Evolutionary conservation across 495 filamentous ascomycete species (phyloP).

Genomic region (Aeminium ludgeri): DNA sequence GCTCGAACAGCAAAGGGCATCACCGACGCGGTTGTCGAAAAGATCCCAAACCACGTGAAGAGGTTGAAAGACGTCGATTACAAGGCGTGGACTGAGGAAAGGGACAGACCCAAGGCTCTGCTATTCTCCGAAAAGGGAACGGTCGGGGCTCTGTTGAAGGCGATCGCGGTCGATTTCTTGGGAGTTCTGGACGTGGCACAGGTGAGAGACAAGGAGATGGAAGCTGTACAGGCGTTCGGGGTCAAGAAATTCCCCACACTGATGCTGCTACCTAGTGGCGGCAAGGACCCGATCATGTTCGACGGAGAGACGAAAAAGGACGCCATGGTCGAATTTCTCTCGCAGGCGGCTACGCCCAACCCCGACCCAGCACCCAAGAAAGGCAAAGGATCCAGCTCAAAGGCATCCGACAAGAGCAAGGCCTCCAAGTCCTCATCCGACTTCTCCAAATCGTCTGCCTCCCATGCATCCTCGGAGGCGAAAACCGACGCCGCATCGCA

Average conservation of each 20-base stretch:
- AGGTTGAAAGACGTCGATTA: constrained; percentile 62
- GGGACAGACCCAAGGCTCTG: constrained; percentile 68
- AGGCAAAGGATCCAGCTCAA: constrained; percentile 28
- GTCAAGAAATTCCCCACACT: constrained; percentile 64
- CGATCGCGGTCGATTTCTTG: constrained; percentile 82
- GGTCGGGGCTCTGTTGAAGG: constrained; percentile 63
- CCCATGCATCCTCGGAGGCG: constrained; percentile 27
- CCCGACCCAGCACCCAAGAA: constrained; percentile 45
- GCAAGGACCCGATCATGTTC: constrained; percentile 51
- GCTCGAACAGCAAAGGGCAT: constrained; percentile 67
- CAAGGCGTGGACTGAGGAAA: constrained; percentile 54
- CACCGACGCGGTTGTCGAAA: constrained; percentile 64
- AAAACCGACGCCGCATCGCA: constrained; percentile 24
- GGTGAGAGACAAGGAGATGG: constrained; percentile 65
- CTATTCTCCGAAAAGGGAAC: constrained; percentile 91
- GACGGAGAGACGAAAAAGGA: constrained; percentile 78
- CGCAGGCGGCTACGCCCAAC: constrained; percentile 57
- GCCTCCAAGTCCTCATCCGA: constrained; percentile 29
- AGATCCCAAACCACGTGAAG: constrained; percentile 85
- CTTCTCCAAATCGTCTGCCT: constrained; percentile 28
- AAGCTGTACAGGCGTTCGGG: constrained; percentile 55
- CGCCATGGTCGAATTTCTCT: constrained; percentile 65
- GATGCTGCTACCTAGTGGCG: constrained; percentile 61
- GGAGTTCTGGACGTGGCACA: constrained; percentile 68
- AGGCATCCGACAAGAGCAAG: constrained; percentile 25